Conservation (phyloP, 2,329 filamentous ascomycete species). For the Aspergillus versicolor region DNA sequence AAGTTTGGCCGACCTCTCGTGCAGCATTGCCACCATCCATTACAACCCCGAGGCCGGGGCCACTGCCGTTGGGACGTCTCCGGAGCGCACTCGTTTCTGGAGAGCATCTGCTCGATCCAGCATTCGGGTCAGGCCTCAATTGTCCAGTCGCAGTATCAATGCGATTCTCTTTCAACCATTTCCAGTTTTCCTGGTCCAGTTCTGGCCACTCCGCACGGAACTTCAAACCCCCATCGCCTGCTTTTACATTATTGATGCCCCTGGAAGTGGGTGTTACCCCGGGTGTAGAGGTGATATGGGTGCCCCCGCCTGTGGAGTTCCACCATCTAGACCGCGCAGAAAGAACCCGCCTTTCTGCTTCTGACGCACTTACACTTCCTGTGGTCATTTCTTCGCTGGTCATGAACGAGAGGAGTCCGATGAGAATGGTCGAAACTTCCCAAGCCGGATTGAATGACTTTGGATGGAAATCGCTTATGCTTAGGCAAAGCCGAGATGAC, state of each 20-base stretch:
- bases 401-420: slow-evolving; percentile 95
- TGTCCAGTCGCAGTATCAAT: slow-evolving; percentile 77
- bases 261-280: slow-evolving; percentile 58
- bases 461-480: slow-evolving; percentile 96
- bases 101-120: slow-evolving; percentile 57
- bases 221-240: slow-evolving; percentile 87
- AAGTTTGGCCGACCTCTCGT: slow-evolving; percentile 76
- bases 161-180: slow-evolving; percentile 81
- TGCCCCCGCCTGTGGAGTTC: slow-evolving; percentile 91
- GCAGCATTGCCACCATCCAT: slow-evolving; percentile 77
- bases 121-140: slow-evolving; percentile 54
- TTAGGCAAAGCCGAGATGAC: slow-evolving; percentile 86
- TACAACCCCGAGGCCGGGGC: slow-evolving; percentile 58
- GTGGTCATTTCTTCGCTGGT: slow-evolving; percentile 99
- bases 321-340: slow-evolving; percentile 85
- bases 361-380: slow-evolving; percentile 75
- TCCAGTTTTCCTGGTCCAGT: slow-evolving; percentile 82
- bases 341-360: slow-evolving; percentile 73
- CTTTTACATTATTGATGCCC: slow-evolving; percentile 77
- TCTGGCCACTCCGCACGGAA: slow-evolving; percentile 90
- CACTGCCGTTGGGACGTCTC: slow-evolving; percentile 61
- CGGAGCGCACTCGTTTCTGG: slow-evolving; percentile 63
- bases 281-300: slow-evolving; percentile 52
- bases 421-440: slow-evolving; percentile 95
- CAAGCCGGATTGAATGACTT: slow-evolving; percentile 98